Evolutionary conservation across 1,284 basidiomycete species (phyloP).

Genomic region (Cystobasidium slooffiae): DNA sequence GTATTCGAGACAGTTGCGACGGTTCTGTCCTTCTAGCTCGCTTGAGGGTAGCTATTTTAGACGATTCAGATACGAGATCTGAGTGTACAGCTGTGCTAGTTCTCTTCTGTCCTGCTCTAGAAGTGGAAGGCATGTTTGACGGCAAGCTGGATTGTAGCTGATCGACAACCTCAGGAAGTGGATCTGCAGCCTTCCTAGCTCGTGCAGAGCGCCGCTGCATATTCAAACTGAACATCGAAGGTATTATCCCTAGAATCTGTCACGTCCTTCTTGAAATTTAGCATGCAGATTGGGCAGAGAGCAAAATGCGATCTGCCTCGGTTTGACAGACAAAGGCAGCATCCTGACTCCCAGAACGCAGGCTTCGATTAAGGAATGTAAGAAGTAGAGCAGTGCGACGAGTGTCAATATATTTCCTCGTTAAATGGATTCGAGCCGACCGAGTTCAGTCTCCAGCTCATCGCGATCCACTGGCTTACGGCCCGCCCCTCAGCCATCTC

Average conservation of each 20-base stretch:
- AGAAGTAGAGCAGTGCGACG: too few relatives aligned
- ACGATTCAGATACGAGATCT: neutral
- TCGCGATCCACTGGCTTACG: too few relatives aligned
- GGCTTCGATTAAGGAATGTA: too few relatives aligned
- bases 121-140: constrained; percentile 3
- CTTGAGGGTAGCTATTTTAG: neutral
- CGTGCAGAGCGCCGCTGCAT: constrained; percentile 14
- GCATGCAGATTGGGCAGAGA: neutral
- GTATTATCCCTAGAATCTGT: neutral
- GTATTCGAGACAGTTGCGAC: neutral
- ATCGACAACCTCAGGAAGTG: neutral
- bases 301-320: neutral
- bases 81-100: neutral
- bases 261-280: neutral
- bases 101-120: neutral
- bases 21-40: neutral
- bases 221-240: neutral
- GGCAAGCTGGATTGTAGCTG: neutral
- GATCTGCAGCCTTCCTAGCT: constrained; percentile 5
- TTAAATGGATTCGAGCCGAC: too few relatives aligned
- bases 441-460: too few relatives aligned
- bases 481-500: too few relatives aligned
- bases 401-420: too few relatives aligned
- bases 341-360: too few relatives aligned
- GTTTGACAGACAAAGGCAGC: neutral